Evolutionary conservation across 495 filamentous ascomycete species (phyloP), one percentile per base, ranked within the genome.

Genomic region (Aspergillus heteromorphus): DNA sequence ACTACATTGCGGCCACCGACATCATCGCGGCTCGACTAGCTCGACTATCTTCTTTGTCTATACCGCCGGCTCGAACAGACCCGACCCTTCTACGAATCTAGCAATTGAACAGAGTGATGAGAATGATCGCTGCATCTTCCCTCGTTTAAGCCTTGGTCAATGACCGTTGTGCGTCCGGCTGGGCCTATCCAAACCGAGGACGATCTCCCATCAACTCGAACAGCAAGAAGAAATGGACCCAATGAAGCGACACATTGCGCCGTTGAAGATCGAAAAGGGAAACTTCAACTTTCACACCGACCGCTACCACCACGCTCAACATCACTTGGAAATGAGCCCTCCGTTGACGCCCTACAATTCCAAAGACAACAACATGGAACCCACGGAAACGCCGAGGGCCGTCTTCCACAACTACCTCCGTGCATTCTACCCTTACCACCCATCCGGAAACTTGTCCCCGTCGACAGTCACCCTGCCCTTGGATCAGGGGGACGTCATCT

Each of bases 341-440:
- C 88, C 88, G 48, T 70, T 83, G 52, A 89, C 88, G 30, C 88
- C 88, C 4, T 80, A 83, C 69, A 77, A 74, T 57, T 80, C 79
- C 6, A 48, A 82, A 60, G 75, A 85, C 60, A 76, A 82, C 56
- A 71, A 80, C 27, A 70, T 75, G 61, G 69, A 79, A 51, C 69
- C 68, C 49, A 51, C 70, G 16, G 77, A 78, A 59, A 52, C 70
- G 40, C 73, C 74, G 17, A 72, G 83, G 52, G 78, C 83, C 21
- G 77, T 91, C 53, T 97, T 97, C 66, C 90, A 95, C 74, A 93
- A 91, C 71, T 99, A 95, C 61, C 78, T 97, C 19, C 88, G 93
- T 58, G 95, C 93, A n/a, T 95, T 93, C 66, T 95, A 95, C 68
- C 88, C 89, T 17, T 99, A 95, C 64, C 86, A 95, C 40, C 90